Evolutionary conservation across 73 alveolate genomes (phyloP), one percentile per base, ranked within the genome.

Genomic region (Stentor roeselii): DNA sequence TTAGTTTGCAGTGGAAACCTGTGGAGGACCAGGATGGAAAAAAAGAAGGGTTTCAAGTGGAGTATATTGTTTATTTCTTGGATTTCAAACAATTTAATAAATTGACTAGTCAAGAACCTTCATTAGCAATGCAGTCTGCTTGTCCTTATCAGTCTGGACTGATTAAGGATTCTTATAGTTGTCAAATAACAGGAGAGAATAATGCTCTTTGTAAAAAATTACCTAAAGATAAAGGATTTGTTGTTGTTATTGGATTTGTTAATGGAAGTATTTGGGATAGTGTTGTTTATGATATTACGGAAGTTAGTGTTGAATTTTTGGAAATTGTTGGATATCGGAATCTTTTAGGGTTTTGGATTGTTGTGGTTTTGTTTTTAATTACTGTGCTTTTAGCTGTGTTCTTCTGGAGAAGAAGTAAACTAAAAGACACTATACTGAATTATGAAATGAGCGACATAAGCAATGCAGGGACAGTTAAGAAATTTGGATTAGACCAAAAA

Each of bases 401-500:
- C 67, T 50, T 50, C 21, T 50, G 21, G 6, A 50, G 21, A 21
- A 50, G 21, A 21, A 50, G 21, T 11, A 50, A 50, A 21, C 6
- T 6, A 50, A 50, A 11, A 11, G 67, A 50, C 30, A 50, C 6
- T 50, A 21, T 50, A 11, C 67, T 50, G 6, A 50, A 50, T 50
- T 50, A 50, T 50, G 67, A 50, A 50, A 50, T 50, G 67, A 50
- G 67, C 21, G 67, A 50, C 21, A 21, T 50, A 11, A 50, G 67
- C 30, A 50, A 50, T 21, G 84, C 11, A 76, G 84, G 27, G 4
- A n/a, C 60, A 36, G 36, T 37, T 15, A 39, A 30, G 40, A 21
- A 76, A 37, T 50, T 39, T 37, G 50, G 14, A 60, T 40, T 60
- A 82, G 59, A 50, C n/a, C n/a, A n/a, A n/a, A n/a, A n/a, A n/a